A percentile compares a stretch with the other conserved stretches of the same genome.
phyloP scores from a whole-genome alignment of 2,329 filamentous ascomycete genomes.

The Chaetomiaceae sp. region DNA sequence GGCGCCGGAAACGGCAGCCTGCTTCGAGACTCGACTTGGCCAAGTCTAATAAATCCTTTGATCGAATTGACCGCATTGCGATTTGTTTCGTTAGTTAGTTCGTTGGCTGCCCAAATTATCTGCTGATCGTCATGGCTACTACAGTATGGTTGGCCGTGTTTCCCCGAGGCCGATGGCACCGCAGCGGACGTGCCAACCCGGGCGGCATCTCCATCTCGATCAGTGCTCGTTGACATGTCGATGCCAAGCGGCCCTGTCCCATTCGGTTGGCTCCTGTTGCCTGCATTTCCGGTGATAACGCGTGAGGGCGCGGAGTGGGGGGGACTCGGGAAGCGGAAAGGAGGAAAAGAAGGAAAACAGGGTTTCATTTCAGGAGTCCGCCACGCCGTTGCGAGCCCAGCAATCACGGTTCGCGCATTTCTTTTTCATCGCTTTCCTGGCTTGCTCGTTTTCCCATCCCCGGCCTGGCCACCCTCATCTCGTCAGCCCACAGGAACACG shows the following conservation, averaged over 20 bases:
- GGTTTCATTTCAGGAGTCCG: slow-evolving; percentile 9
- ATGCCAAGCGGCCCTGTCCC: slow-evolving; percentile 13
- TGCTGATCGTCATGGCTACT: no score
- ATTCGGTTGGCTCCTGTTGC: slow-evolving; percentile 13
- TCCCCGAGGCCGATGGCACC: no score
- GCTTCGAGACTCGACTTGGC: no score
- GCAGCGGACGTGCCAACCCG: no score
- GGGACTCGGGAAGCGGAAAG: no score
- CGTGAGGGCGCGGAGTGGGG: slow-evolving; percentile 15
- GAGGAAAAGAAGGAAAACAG: no score
- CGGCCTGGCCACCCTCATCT: background rate
- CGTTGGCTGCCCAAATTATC: no score
- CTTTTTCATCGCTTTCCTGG: background rate
- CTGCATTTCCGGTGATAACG: slow-evolving; percentile 18
- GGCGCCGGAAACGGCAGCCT: no score
- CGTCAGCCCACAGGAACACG: background rate
- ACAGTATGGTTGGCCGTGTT: no score
- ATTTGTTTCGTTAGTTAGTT: no score
- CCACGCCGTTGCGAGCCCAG: slow-evolving; percentile 6
- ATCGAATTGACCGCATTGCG: no score
- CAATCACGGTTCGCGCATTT: background rate
- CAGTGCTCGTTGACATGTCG: background rate
- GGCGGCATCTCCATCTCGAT: background rate
- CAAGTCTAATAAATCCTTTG: no score
- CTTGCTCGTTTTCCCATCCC: background rate